Evolutionary conservation across 192 early-diverging fungal species (phyloP), one percentile per base, ranked within the genome.

Genomic region (Paraglomus brasilianum): DNA sequence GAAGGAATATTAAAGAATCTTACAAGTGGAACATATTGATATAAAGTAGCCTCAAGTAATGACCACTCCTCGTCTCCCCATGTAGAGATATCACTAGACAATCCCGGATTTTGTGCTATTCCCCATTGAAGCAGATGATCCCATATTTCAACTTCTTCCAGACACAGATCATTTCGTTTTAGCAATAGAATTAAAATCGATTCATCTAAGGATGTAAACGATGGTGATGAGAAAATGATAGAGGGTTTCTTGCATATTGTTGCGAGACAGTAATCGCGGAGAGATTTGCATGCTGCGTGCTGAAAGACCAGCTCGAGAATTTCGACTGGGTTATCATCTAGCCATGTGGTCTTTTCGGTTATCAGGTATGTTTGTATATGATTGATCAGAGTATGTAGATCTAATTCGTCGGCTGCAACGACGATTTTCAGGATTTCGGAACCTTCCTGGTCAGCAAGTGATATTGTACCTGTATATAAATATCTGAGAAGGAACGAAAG

Each of bases 101-200:
- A 22, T 50, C 30, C 3, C 11, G 63, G 48, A 21, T 48, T 15
- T 39, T 66, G 63, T 9, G 17, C 36, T 24, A 48, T 15, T 66
- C 63, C 63, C 63, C 63, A 66, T 66, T 49, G 21, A 30, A 66
- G 14, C 6, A 66, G 5, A 14, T 9, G 19, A 66, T 66, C 48
- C 63, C 63, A 66, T 9, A 66, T 36, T 15, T n/a, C 38, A 50
- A 66, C 51, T 50, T 66, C 63, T 30, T 47, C 40, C 44, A 66
- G 38, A 4, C 38, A 5, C 22, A 66, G n/a, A 66, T 66, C 44
- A 50, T 66, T 48, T 38, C 63, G 44, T 50, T 66, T 11, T 38
- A 66, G 47, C 1, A 66, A 38, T 36, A 11, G 13, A 6, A n/a
- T 15, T 8, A 66, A n/a, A n/a, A 48, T 50, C 2, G 47, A 14